Conservation (phyloP, 2,329 filamentous ascomycete genomes). For the Hypoxylon sp. region DNA sequence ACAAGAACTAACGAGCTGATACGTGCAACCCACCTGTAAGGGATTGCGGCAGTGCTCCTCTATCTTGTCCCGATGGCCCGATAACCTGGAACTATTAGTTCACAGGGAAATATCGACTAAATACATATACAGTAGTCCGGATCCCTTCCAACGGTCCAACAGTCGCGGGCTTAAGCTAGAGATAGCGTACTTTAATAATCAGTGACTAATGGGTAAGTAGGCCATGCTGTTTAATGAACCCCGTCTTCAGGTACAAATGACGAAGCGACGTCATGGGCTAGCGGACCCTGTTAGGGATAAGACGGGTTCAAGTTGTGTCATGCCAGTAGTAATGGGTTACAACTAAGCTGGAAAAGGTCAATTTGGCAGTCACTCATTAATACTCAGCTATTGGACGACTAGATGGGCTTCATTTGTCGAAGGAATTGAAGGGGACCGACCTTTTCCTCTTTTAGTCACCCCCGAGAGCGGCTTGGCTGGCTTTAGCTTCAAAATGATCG, state of each 20-base stretch:
- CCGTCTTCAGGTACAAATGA: slow-evolving; percentile 31
- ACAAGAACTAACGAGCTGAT: slow-evolving; percentile 24
- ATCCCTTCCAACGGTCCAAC: slow-evolving; percentile 17
- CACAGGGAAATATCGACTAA: slow-evolving; percentile 8
- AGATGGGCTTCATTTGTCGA: slow-evolving; percentile 42
- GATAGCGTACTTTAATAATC: slow-evolving; percentile 40
- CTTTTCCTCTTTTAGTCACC: slow-evolving; percentile 41
- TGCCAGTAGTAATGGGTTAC: slow-evolving; percentile 17
- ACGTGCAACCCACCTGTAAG: slow-evolving; percentile 29
- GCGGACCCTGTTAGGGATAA: slow-evolving; percentile 27
- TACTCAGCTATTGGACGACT: slow-evolving; percentile 33
- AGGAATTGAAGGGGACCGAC: slow-evolving; percentile 38
- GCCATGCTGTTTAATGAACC: slow-evolving; percentile 7
- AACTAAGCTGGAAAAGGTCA: slow-evolving; percentile 26
- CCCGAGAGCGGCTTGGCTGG: slow-evolving; percentile 28
- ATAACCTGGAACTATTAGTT: slow-evolving; percentile 26
- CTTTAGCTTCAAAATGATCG: slow-evolving; percentile 40
- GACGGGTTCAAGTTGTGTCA: slow-evolving; percentile 18
- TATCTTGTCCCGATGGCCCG: slow-evolving; percentile 35
- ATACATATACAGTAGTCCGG: slow-evolving; percentile 9
- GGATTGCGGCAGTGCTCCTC: slow-evolving; percentile 15
- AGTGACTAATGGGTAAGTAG: slow-evolving; percentile 37
- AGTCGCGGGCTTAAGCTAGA: slow-evolving; percentile 16
- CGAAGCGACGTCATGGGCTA: slow-evolving; percentile 42
- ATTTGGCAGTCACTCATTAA: slow-evolving; percentile 32